Base-by-base conservation (phyloP, 352 stramenopile genomes). In the Phytophthora aleatoria region DNA sequence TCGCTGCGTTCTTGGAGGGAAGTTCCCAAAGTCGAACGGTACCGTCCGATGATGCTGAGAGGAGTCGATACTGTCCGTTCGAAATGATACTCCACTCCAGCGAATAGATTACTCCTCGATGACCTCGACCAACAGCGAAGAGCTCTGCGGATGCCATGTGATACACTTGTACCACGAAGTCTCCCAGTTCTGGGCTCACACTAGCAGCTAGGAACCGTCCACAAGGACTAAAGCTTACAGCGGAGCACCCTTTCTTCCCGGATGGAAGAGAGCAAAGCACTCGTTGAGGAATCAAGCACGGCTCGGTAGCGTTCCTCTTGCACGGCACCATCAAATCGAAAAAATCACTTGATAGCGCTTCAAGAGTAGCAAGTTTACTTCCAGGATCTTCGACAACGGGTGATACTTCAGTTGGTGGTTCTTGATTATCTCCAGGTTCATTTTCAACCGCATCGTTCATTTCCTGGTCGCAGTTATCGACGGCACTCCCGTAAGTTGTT, bases 31-130 rank as follows among this genome's bases (percentile, higher is more conserved):
- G 36, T 5, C 71, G 67, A 42, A 70, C 73, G 13, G 77, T 82
- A 1, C 83, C 79, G 30, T 93, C 83, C 2, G 83, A 90, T 1
- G 83, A 90, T 15, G 83, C 62, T 11, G 81, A 85, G 11, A 89
- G 54, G 2, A 93, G 33, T 70, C 50, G 59, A 42, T 51, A 51
- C 9, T 63, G 50, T 8, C 49, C 48, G 27, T 44, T 63, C 20
- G 43, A 35, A 20, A 36, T 30, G 11, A 20, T n/a, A 41, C 27
- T 58, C 85, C 83, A 93, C 45, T 89, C 66, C 6, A 93, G 54
- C 0, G 77, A 73, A 57, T 92, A 83, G 30, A 93, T 76, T 28
- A 93, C 65, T 2, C 67, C 69, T 45, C 81, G 47, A 62, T 91
- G 83, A 7, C 83, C 77, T 42, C 69, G 72, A 30, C 72, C 71